Conservation (phyloP, 129 eudicot species). For the Erigeron canadensis region DNA sequence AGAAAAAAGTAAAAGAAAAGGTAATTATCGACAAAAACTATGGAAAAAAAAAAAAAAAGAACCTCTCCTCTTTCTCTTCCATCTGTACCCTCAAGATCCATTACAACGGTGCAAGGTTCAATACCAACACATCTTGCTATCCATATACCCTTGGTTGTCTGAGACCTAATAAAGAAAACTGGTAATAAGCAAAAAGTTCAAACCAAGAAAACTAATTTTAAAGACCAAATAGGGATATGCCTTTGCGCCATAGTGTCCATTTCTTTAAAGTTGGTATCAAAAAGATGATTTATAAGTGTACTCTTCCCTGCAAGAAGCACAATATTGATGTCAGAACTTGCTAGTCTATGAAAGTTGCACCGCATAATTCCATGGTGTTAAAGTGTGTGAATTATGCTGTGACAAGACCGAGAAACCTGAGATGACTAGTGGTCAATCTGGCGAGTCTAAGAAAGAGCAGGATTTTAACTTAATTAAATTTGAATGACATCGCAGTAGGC, state of each 20-base stretch:
- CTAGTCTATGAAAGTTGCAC: neutral
- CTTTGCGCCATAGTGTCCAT: slow-evolving; percentile 79
- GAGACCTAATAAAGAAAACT: slow-evolving; percentile 9
- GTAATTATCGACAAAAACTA: too few relatives aligned
- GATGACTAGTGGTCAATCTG: too few relatives aligned
- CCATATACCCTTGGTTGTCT: slow-evolving; percentile 11
- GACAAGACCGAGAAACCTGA: too few relatives aligned
- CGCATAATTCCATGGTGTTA: too few relatives aligned
- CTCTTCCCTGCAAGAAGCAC: slow-evolving; percentile 70
- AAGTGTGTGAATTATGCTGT: too few relatives aligned
- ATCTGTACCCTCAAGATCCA: slow-evolving; percentile 12
- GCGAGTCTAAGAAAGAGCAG: too few relatives aligned
- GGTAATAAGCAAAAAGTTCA: neutral
- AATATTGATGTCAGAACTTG: neutral
- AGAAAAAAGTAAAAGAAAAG: too few relatives aligned
- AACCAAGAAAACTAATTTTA: neutral
- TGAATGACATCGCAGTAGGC: too few relatives aligned
- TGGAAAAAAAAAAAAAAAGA: neutral
- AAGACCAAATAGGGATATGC: slow-evolving; percentile 31
- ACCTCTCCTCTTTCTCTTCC: slow-evolving; percentile 16
- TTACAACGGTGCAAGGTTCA: too few relatives aligned
- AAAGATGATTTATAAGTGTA: slow-evolving; percentile 70
- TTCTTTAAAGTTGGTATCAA: slow-evolving; percentile 62
- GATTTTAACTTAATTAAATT: too few relatives aligned
- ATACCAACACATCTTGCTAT: neutral